Evolutionary conservation across 1,284 basidiomycete species (phyloP).

Genomic region (Trametes hirsuta): DNA sequence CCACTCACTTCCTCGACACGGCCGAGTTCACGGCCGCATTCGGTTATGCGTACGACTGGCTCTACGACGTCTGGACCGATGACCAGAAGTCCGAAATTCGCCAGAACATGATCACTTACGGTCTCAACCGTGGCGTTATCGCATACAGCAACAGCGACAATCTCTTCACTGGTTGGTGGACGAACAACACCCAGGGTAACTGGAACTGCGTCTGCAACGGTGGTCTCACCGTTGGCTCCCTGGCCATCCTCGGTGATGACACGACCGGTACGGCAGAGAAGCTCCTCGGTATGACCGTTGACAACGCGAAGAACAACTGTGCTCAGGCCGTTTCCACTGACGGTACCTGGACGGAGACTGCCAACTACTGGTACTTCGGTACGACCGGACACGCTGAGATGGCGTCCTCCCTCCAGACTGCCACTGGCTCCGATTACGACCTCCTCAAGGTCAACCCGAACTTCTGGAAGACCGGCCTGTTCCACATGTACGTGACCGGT

Average conservation of each 20-base stretch:
- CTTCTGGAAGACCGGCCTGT: slow-evolving; percentile 79
- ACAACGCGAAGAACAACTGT: slow-evolving; percentile 84
- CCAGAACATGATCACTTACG: slow-evolving; percentile 79
- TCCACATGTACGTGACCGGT: slow-evolving; percentile 91
- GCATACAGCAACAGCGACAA: slow-evolving; percentile 51
- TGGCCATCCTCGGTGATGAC: slow-evolving; percentile 91
- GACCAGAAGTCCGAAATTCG: slow-evolving; percentile 77
- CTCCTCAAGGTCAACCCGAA: slow-evolving; percentile 73
- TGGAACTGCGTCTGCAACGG: slow-evolving; percentile 99
- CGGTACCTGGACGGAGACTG: slow-evolving; percentile 94
- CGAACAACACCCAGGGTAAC: slow-evolving; percentile 69
- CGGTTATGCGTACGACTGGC: slow-evolving; percentile 95
- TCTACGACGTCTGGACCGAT: slow-evolving; percentile 84
- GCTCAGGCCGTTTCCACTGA: slow-evolving; percentile 67
- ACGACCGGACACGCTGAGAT: slow-evolving; percentile 95
- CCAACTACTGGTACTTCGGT: slow-evolving; percentile 97
- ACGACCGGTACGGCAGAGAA: slow-evolving; percentile 71
- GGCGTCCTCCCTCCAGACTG: slow-evolving; percentile 80
- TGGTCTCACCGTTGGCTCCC: slow-evolving; percentile 86
- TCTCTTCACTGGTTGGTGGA: slow-evolving; percentile 62
- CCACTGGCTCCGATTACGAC: slow-evolving; percentile 84
- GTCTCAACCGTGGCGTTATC: slow-evolving; percentile 66
- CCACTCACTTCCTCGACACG: slow-evolving; percentile 90
- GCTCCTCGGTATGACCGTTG: slow-evolving; percentile 70
- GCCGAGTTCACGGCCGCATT: slow-evolving; percentile 89